These are phyloP conservation scores for Leccinum imitatum DNA, from an alignment of 768 basidiomycete genomes.

Conservation along the genomic window DNA sequence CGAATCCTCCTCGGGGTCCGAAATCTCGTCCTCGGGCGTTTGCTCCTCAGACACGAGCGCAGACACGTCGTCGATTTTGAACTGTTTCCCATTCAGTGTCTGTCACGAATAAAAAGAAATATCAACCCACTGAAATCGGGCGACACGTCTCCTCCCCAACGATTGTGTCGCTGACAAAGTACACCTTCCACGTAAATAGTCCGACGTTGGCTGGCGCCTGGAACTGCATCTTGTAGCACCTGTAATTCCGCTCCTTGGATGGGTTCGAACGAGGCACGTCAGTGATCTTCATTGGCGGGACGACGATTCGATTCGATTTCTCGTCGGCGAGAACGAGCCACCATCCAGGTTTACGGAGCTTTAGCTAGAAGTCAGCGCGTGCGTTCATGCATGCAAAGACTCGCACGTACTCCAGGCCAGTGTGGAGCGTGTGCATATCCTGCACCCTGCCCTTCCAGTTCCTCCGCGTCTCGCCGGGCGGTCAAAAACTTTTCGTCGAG, in stretches of 20 bases:
- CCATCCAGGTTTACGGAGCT: constrained; percentile 91
- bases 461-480: constrained; percentile 62
- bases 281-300: constrained; percentile 79
- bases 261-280: constrained; percentile 70
- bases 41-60: constrained; percentile 56
- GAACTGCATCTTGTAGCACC: constrained; percentile 90
- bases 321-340: constrained; percentile 90
- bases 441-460: constrained; percentile 44
- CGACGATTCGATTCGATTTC: constrained; percentile 80
- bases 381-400: background rate
- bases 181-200: constrained; percentile 85
- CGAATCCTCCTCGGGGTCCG: constrained; percentile 95
- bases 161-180: constrained; percentile 85
- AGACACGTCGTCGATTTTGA: constrained; percentile 78
- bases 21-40: constrained; percentile 86
- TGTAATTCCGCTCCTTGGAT: constrained; percentile 55
- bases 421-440: constrained; percentile 86
- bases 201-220: constrained; percentile 87
- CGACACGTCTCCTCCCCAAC: constrained; percentile 73
- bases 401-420: constrained; percentile 77
- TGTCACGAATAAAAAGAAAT: background rate
- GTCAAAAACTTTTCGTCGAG: constrained; percentile 71
- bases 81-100: constrained; percentile 41
- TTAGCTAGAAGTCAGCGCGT: background rate
- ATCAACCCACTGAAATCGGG: constrained; percentile 64